phyloP scores from a whole-genome alignment of 345 rosid genomes.

The Eucalyptus camaldulensis region DNA sequence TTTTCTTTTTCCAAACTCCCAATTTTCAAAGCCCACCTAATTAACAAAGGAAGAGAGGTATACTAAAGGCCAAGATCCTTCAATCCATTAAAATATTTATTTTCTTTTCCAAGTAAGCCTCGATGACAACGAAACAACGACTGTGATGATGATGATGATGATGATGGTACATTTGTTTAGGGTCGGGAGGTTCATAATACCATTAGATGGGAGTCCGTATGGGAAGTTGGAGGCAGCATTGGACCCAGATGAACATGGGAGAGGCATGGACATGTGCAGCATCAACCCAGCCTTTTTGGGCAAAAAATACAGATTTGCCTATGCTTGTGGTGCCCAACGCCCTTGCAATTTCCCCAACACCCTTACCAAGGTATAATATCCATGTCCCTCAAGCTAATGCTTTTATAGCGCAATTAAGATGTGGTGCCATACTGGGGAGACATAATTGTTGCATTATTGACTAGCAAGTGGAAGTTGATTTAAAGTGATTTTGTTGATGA shows the following conservation, averaged over 20 bases:
- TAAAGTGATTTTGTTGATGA: not conserved
- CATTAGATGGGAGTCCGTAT: constrained; percentile 70
- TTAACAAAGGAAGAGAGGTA: not conserved
- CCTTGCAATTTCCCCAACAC: constrained; percentile 97
- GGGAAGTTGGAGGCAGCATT: constrained; percentile 73
- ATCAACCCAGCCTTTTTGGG: constrained; percentile 71
- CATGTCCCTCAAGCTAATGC: not conserved
- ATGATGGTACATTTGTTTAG: constrained; percentile 8
- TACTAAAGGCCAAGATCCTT: not conserved
- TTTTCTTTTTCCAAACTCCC: not conserved
- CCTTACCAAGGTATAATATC: constrained; percentile 55
- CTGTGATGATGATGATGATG: not conserved
- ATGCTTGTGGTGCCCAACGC: constrained; percentile 90
- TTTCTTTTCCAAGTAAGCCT: not conserved
- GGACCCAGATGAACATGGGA: constrained; percentile 87
- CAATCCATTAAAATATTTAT: not conserved
- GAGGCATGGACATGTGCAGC: constrained; percentile 97
- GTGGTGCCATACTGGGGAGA: not conserved
- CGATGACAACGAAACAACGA: not conserved
- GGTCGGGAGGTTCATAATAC: constrained; percentile 89
- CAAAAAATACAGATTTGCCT: constrained; percentile 62
- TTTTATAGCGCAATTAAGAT: not conserved
- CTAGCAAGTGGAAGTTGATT: not conserved
- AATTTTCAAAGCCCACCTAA: not conserved
- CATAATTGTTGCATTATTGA: not conserved